phyloP scores from a whole-genome alignment of 2,329 filamentous ascomycete genomes.

The Ophiostoma sp. region DNA sequence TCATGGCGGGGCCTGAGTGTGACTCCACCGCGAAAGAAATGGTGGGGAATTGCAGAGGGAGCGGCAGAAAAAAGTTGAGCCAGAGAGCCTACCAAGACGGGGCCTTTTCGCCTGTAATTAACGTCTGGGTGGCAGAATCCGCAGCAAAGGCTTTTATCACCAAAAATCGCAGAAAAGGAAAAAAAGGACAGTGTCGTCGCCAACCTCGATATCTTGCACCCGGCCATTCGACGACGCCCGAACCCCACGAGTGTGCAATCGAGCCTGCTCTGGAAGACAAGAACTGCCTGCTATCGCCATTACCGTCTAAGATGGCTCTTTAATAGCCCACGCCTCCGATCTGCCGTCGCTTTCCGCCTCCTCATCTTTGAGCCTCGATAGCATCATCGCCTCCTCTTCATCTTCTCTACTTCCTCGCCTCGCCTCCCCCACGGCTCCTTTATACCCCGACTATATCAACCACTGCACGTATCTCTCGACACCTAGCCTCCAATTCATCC shows the following conservation, averaged over 20 bases:
- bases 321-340: conserved; percentile 5
- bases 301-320: neutral
- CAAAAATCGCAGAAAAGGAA: conserved; percentile 10
- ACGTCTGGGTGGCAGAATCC: conserved; percentile 8
- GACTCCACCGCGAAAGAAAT: conserved; percentile 15
- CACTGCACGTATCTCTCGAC: neutral
- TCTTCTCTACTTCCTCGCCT: too few species aligned
- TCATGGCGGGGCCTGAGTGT: conserved; percentile 19
- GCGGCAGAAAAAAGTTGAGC: conserved; percentile 19
- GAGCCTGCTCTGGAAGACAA: neutral
- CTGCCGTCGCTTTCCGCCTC: neutral
- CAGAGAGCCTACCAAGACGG: neutral
- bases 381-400: neutral
- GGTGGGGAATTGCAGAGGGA: conserved; percentile 8
- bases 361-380: neutral
- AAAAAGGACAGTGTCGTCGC: conserved; percentile 15
- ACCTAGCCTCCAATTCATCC: neutral
- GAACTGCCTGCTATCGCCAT: neutral
- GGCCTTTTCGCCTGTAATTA: neutral
- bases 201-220: conserved; percentile 12
- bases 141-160: conserved; percentile 19
- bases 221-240: neutral
- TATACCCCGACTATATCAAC: neutral
- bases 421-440: too few species aligned
- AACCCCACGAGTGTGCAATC: neutral